A percentile compares a stretch with the other conserved stretches of the same genome.
phyloP scores from a whole-genome alignment of 116 monocot species.

The Cymodocea nodosa region DNA sequence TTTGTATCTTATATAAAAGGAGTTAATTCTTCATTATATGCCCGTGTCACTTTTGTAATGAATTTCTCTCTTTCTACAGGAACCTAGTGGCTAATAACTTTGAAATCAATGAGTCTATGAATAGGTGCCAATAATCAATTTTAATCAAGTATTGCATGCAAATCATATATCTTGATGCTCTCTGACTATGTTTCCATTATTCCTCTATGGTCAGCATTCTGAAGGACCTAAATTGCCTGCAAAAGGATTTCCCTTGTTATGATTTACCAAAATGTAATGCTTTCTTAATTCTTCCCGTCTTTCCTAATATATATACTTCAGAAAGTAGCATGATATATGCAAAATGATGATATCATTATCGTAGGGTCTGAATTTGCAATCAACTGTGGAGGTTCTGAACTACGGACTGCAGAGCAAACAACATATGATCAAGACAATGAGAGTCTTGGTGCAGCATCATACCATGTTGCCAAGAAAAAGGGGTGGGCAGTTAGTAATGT shows the following conservation, averaged over 20 bases:
- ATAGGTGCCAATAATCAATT: neutral
- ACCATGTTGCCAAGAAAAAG: conserved; percentile 36
- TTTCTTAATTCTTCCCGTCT: neutral
- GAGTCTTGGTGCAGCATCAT: conserved; percentile 48
- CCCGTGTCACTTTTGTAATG: neutral
- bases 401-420: conserved; percentile 33
- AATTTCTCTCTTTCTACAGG: conserved; percentile 4
- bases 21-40: neutral
- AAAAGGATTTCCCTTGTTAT: conserved; percentile 47
- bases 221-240: conserved; percentile 60
- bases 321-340: neutral
- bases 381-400: conserved; percentile 44
- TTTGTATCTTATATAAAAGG: neutral
- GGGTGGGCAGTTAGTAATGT: conserved; percentile 74
- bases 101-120: neutral
- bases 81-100: conserved; percentile 13
- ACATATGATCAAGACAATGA: conserved; percentile 43
- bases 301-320: neutral
- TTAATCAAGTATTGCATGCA: neutral
- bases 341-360: neutral
- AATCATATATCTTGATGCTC: neutral
- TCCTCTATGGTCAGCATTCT: conserved; percentile 23
- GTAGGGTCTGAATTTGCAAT: conserved; percentile 54
- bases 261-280: conserved; percentile 49
- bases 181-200: neutral